phyloP scores from a whole-genome alignment of 306 rosid species.

The Casuarina cunninghamiana region DNA sequence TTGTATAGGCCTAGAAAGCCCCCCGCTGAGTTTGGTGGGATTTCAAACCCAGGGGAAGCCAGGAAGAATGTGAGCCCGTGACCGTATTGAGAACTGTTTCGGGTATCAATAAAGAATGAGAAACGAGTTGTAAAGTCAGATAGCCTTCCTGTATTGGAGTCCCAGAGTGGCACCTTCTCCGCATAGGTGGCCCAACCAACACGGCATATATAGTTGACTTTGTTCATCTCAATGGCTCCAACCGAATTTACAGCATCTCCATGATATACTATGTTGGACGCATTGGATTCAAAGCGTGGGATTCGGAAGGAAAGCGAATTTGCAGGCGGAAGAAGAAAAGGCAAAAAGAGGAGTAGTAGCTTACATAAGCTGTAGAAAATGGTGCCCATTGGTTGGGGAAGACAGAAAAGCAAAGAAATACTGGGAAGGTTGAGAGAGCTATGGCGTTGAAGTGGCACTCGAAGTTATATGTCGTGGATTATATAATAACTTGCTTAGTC shows the following conservation, averaged over 20 bases:
- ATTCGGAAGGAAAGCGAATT: slow-evolving; percentile 18
- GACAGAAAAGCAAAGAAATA: no score
- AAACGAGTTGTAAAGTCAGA: slow-evolving; percentile 13
- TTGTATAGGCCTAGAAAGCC: no score
- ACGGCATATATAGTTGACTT: background rate
- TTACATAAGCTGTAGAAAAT: no score
- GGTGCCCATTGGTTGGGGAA: no score
- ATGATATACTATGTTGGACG: background rate
- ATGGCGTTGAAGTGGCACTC: no score
- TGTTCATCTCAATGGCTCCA: slow-evolving; percentile 8
- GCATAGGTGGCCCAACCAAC: slow-evolving; percentile 8
- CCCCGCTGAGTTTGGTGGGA: no score
- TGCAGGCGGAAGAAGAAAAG: background rate
- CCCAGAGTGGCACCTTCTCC: slow-evolving; percentile 8
- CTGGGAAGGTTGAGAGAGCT: no score
- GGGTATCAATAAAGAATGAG: background rate
- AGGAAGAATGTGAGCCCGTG: no score
- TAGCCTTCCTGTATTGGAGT: background rate
- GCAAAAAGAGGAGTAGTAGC: background rate
- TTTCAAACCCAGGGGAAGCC: no score
- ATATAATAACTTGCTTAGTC: no score
- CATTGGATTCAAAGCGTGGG: background rate
- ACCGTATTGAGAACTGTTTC: no score
- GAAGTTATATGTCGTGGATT: no score
- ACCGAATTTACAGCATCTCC: slow-evolving; percentile 16